Base-by-base conservation (phyloP, 2,329 filamentous ascomycete species). In the Chaetomium globosum region DNA sequence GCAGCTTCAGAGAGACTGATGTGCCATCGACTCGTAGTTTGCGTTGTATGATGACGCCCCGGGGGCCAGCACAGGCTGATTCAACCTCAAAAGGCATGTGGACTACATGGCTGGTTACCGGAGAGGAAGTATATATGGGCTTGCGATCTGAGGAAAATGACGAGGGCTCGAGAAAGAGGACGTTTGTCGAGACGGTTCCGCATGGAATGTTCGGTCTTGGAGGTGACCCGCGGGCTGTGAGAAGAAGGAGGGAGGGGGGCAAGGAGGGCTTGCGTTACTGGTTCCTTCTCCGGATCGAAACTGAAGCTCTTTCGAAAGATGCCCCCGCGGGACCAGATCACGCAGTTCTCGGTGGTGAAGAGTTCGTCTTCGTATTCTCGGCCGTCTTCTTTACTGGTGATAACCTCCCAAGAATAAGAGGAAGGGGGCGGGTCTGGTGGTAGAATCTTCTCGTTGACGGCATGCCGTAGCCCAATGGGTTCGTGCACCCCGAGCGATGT, bases 31-130 rank as follows among this genome's bases (percentile, higher is more conserved):
- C 75, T 65, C 81, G 82, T 51, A 88, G 81, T 74, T 90, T 96
- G 67, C 93, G 85, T 77, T 98, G 94, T 64, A 99, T 86, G 23
- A 99, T 84, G 58, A 98, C 83, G 30, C 95, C 95, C 36, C 87
- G 83, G 6, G 93, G 90, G 13, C 91, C 91, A 43, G 94, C 87
- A 75, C 93, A 92, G 33, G 91, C 93, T 61, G 87, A 87, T 74
- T 97, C 92, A 51, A 97, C 90, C 78, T 98, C 93, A 74, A 99
- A 99, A 1, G 94, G 94, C 74, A 99, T 87, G 75, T 97, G 92
- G 56, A 98, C 84, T 65, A 97, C 87, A 82, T 99, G 91, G 74
- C 87, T 95, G 39, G 92, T 89, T 89, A 23, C 94, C 94, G 1
- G 90, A 87, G 46, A 98, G 84, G 75, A 96, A 97, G 81, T 93